Conservation (phyloP, 2,329 filamentous ascomycete genomes). For the Fusarium clavum region DNA sequence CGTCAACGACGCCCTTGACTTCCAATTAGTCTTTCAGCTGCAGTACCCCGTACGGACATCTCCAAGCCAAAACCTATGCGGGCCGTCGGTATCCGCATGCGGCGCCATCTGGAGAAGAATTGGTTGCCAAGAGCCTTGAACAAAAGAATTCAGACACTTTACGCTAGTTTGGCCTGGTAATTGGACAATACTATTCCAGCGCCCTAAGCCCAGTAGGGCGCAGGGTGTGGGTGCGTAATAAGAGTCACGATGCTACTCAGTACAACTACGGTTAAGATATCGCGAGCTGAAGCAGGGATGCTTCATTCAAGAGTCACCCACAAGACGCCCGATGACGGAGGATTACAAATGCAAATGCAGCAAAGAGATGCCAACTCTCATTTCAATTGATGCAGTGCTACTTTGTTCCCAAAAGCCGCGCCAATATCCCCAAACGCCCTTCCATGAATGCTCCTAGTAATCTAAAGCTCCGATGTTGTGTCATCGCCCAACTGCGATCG, state of each 20-base stretch:
- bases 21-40: not conserved
- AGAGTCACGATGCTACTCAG: slow-evolving; percentile 2
- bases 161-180: not conserved
- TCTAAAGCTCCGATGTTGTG: slow-evolving; percentile 1
- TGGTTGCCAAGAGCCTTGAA: not conserved
- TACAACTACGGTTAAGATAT: not conserved
- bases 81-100: slow-evolving; percentile 31
- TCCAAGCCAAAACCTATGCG: not conserved
- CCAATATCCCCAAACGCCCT: slow-evolving; percentile 36
- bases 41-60: not conserved
- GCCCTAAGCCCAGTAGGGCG: not conserved
- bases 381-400: slow-evolving; percentile 25
- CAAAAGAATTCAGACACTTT: not conserved
- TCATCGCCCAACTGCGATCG: slow-evolving; percentile 13
- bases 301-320: slow-evolving; percentile 14
- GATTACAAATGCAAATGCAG: not conserved
- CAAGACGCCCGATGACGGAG: slow-evolving; percentile 4
- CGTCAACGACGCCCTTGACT: slow-evolving; percentile 43
- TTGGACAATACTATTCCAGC: not conserved
- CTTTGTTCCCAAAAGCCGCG: slow-evolving; percentile 5
- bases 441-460: slow-evolving; percentile 32
- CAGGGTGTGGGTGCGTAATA: not conserved
- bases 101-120: slow-evolving; percentile 2
- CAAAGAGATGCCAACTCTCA: slow-evolving; percentile 3
- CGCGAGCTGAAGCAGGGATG: not conserved